phyloP scores from a whole-genome alignment of 139 green algal species.

The Gonium pectorale region DNA sequence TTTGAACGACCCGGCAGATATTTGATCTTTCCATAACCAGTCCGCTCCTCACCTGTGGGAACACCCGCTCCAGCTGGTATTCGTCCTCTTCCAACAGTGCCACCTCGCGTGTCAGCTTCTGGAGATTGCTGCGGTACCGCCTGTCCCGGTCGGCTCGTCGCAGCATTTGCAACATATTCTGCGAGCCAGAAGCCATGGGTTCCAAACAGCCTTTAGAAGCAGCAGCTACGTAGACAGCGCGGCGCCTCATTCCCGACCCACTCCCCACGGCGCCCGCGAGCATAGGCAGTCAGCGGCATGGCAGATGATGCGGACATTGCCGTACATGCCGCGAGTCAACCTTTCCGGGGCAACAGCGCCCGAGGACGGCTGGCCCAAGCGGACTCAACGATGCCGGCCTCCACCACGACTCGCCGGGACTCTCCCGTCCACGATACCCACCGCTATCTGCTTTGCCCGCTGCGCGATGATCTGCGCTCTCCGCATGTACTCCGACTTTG shows the following conservation, averaged over 20 bases:
- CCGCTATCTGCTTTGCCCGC: conserved; percentile 81
- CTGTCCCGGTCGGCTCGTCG: conserved; percentile 77
- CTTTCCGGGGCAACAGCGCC: no score
- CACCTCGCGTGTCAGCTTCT: conserved; percentile 83
- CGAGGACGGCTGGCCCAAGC: no score
- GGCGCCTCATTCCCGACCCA: no score
- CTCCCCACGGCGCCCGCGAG: no score
- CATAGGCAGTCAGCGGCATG: no score
- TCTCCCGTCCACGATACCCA: background rate
- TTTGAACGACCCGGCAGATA: no score
- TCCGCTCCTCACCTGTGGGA: conserved; percentile 73
- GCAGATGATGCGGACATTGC: no score
- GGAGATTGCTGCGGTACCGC: conserved; percentile 83
- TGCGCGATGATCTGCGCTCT: conserved; percentile 79
- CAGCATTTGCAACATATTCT: conserved; percentile 70
- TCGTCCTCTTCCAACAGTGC: conserved; percentile 92
- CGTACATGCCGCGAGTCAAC: no score
- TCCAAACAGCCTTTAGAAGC: no score
- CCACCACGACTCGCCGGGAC: background rate
- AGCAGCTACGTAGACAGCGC: no score
- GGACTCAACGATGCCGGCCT: background rate
- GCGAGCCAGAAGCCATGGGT: background rate
- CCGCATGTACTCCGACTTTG: conserved; percentile 89
- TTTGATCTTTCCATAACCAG: background rate
- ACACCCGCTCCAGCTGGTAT: conserved; percentile 84